These are phyloP conservation scores for Pichia membranifaciens DNA, from an alignment of 805 yeast species.

Conservation along the genomic window DNA sequence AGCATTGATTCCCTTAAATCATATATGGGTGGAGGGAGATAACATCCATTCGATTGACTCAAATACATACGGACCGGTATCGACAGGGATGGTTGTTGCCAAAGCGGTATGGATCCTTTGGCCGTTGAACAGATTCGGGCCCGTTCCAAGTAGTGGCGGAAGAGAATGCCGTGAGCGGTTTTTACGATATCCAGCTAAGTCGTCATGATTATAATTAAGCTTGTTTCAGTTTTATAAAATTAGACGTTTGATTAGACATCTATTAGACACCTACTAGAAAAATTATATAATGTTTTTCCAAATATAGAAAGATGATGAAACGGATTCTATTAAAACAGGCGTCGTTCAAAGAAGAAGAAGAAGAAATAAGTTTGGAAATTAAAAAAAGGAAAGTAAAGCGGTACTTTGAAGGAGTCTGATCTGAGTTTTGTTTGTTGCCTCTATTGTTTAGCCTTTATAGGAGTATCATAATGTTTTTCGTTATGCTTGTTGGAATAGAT, in stretches of 20 bases:
- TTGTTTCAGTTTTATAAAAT: too few relatives aligned
- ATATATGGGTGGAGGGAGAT: constrained; percentile 95
- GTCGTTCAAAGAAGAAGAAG: too few relatives aligned
- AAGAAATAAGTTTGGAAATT: too few relatives aligned
- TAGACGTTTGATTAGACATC: too few relatives aligned
- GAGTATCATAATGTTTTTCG: constrained; percentile 30
- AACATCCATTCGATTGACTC: constrained; percentile 80
- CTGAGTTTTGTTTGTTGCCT: too few relatives aligned
- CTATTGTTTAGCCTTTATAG: constrained; percentile 20
- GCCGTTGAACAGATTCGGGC: constrained; percentile 58
- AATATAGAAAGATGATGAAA: too few relatives aligned
- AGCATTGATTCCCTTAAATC: constrained; percentile 67
- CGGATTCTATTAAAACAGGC: too few relatives aligned
- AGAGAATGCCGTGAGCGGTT: constrained; percentile 39
- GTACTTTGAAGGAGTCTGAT: neutral
- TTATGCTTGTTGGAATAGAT: constrained; percentile 17
- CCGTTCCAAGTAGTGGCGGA: constrained; percentile 42
- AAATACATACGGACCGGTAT: constrained; percentile 82
- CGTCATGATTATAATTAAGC: too few relatives aligned
- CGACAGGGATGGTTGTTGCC: constrained; percentile 75
- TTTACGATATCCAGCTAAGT: constrained; percentile 12
- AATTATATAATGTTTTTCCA: too few relatives aligned
- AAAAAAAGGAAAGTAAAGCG: too few relatives aligned
- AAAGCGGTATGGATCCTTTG: constrained; percentile 63
- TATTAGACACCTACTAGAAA: too few relatives aligned